A percentile compares a stretch with the other conserved stretches of the same genome.
Evolutionary conservation across 2,329 filamentous ascomycete species (phyloP).

Genomic region (Aspergillus felis): DNA sequence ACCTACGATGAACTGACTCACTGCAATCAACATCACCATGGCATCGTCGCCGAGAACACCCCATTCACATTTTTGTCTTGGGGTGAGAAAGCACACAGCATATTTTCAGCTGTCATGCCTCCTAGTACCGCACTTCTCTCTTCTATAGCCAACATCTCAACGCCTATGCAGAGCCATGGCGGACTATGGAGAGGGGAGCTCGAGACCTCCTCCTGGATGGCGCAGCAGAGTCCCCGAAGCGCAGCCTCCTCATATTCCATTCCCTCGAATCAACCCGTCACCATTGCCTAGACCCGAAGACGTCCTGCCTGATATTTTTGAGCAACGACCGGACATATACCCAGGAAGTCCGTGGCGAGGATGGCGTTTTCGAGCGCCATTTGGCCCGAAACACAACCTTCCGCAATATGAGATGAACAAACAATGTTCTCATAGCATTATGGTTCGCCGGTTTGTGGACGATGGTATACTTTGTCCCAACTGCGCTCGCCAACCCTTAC

Average conservation of each 20-base stretch:
- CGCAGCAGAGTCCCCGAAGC: neutral
- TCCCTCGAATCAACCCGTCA: neutral
- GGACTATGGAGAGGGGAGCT: neutral
- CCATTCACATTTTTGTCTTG: neutral
- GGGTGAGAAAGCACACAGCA: neutral
- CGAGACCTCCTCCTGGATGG: neutral
- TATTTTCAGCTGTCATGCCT: neutral
- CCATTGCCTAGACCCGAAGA: neutral
- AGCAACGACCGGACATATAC: neutral
- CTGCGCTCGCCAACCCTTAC: conserved; percentile 54
- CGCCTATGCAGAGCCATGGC: neutral
- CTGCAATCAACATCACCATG: neutral
- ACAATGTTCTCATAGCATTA: conserved; percentile 52
- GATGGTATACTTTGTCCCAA: conserved; percentile 52
- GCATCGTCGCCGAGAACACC: neutral
- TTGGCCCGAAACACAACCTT: neutral
- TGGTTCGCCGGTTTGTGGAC: conserved; percentile 58
- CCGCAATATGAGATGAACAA: neutral
- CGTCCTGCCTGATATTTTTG: neutral
- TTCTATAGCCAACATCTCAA: neutral
- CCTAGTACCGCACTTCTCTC: neutral
- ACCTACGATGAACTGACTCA: neutral
- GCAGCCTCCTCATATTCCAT: neutral
- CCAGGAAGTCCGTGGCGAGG: neutral
- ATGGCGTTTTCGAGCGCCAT: neutral